These are phyloP conservation scores for Colletotrichum truncatum DNA, from an alignment of 2,329 filamentous ascomycete species.

Conservation along the genomic window DNA sequence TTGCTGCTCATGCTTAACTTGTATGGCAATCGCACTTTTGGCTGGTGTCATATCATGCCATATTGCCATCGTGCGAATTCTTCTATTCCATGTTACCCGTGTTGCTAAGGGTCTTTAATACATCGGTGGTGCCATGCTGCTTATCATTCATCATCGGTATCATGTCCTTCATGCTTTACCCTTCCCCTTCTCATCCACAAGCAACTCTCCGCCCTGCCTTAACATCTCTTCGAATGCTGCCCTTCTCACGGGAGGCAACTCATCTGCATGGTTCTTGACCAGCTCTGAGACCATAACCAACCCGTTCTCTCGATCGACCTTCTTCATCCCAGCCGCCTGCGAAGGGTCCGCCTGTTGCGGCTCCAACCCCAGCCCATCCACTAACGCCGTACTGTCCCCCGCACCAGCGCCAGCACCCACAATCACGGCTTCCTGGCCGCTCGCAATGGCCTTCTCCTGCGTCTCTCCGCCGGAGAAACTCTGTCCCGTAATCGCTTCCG, in stretches of 20 bases:
- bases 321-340: slow-evolving; percentile 54
- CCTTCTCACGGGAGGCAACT: slow-evolving; percentile 49
- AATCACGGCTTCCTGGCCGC: not conserved
- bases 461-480: slow-evolving; percentile 33
- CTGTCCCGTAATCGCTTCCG: slow-evolving; percentile 59
- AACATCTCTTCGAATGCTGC: slow-evolving; percentile 58
- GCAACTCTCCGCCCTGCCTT: slow-evolving; percentile 57
- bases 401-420: not conserved
- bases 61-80: too few species aligned
- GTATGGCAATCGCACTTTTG: too few species aligned
- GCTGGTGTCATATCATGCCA: too few species aligned
- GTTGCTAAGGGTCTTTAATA: too few species aligned
- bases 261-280: slow-evolving; percentile 51
- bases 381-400: slow-evolving; percentile 30
- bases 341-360: slow-evolving; percentile 57
- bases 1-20: too few species aligned
- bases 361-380: slow-evolving; percentile 50
- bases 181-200: slow-evolving; percentile 41
- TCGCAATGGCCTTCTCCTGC: not conserved
- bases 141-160: not conserved
- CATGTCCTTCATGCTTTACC: not conserved
- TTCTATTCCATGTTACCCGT: too few species aligned
- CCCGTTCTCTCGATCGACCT: slow-evolving; percentile 68
- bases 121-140: not conserved
- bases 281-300: slow-evolving; percentile 67